Evolutionary conservation across 176 grass and related monocot species (phyloP).

Genomic region (Alloteropsis semialata): DNA sequence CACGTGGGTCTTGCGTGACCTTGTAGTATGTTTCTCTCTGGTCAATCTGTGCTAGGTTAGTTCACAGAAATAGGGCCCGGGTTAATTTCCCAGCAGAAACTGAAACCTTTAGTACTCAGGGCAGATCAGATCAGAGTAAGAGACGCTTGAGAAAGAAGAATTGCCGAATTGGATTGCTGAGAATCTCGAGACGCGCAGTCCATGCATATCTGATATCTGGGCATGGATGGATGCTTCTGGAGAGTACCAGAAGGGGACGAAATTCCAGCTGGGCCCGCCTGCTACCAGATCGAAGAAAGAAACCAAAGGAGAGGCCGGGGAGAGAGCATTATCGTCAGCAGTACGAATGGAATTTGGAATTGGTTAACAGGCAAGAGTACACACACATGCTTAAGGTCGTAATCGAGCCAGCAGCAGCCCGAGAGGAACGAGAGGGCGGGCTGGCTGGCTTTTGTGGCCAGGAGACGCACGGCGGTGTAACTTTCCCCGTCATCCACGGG

Average conservation of each 20-base stretch:
- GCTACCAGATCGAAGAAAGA: not conserved
- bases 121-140: too few relatives aligned
- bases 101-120: too few relatives aligned
- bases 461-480: constrained; percentile 14
- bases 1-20: not conserved
- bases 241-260: not conserved
- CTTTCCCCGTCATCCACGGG: not conserved
- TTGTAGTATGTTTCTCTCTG: not conserved
- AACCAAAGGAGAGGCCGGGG: too few relatives aligned
- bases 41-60: too few relatives aligned
- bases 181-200: too few relatives aligned
- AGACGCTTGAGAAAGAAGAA: too few relatives aligned
- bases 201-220: too few relatives aligned
- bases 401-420: not conserved
- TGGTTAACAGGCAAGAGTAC: not conserved
- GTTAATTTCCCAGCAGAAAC: too few relatives aligned
- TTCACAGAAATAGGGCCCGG: too few relatives aligned
- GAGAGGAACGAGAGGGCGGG: not conserved
- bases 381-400: not conserved
- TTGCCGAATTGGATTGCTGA: too few relatives aligned
- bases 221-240: not conserved
- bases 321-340: not conserved
- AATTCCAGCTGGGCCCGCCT: not conserved
- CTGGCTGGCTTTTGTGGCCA: not conserved
- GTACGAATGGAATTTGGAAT: not conserved